These are phyloP conservation scores for Fallopia convolvulus DNA, from an alignment of 148 eudicot genomes.

Conservation along the genomic window DNA sequence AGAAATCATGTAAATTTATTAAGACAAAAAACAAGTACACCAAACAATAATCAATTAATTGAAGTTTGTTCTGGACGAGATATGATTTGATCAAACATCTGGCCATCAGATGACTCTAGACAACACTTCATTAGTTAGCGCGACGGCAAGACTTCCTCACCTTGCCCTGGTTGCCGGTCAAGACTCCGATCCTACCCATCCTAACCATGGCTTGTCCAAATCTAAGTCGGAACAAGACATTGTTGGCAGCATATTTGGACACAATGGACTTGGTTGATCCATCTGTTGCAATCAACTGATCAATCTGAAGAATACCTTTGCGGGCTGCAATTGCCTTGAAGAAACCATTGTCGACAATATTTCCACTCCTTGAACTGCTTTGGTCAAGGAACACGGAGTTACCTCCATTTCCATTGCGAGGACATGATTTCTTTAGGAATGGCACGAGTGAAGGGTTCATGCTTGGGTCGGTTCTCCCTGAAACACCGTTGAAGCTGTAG, in stretches of 20 bases:
- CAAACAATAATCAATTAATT: not conserved
- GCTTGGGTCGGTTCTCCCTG: constrained; percentile 1
- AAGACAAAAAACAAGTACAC: not conserved
- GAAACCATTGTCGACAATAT: constrained; percentile 44
- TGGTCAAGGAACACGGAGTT: constrained; percentile 42
- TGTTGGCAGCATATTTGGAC: constrained; percentile 25
- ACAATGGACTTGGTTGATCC: constrained; percentile 36
- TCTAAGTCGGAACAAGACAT: constrained; percentile 28
- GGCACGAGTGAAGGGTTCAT: constrained; percentile 3
- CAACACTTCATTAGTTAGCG: constrained; percentile 13
- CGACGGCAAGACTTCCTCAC: constrained; percentile 47
- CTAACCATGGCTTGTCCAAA: constrained; percentile 68
- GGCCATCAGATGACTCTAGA: not conserved
- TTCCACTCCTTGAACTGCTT: constrained; percentile 16
- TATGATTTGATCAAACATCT: not conserved
- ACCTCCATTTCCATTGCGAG: not conserved
- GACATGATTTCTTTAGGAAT: not conserved
- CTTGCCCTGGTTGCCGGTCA: constrained; percentile 49
- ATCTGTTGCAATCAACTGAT: constrained; percentile 42
- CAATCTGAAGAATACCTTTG: constrained; percentile 44
- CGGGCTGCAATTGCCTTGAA: constrained; percentile 32
- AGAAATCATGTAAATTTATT: too few relatives aligned
- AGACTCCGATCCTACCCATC: constrained; percentile 43
- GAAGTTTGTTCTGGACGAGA: not conserved
- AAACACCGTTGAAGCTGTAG: constrained; percentile 7